Evolutionary conservation across 768 basidiomycete genomes (phyloP).

Genomic region (Trametes coccinea): DNA sequence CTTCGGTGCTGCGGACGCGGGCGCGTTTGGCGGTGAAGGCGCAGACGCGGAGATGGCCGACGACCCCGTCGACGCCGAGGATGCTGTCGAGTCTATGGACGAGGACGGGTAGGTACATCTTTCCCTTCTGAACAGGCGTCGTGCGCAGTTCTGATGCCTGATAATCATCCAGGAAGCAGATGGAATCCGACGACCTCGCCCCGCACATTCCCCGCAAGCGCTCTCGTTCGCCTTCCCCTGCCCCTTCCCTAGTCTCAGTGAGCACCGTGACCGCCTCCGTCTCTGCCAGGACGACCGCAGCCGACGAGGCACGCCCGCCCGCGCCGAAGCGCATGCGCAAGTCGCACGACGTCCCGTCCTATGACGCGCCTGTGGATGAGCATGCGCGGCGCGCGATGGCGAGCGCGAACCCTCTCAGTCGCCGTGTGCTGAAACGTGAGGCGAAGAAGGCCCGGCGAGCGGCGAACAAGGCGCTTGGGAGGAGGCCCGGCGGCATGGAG

Average conservation of each 20-base stretch:
- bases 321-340: constrained; percentile 61
- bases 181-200: constrained; percentile 35
- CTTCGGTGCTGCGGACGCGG: constrained; percentile 78
- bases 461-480: constrained; percentile 34
- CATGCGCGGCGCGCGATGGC: constrained; percentile 49
- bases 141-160: too few relatives aligned
- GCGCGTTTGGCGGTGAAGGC: constrained; percentile 56
- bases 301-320: constrained; percentile 20
- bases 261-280: neutral
- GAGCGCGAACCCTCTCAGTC: constrained; percentile 57
- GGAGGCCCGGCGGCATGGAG: constrained; percentile 33
- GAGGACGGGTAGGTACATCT: constrained; percentile 41
- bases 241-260: constrained; percentile 18
- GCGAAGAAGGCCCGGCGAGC: constrained; percentile 63
- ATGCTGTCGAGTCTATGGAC: constrained; percentile 37
- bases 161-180: constrained; percentile 18
- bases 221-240: constrained; percentile 31
- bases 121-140: too few relatives aligned
- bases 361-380: constrained; percentile 51
- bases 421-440: constrained; percentile 61
- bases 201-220: constrained; percentile 33
- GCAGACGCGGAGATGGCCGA: constrained; percentile 33
- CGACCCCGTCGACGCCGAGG: constrained; percentile 37
- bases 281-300: neutral
- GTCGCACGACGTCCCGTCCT: constrained; percentile 48